phyloP scores from a whole-genome alignment of 2,329 filamentous ascomycete species.

The Alternaria brassicae region DNA sequence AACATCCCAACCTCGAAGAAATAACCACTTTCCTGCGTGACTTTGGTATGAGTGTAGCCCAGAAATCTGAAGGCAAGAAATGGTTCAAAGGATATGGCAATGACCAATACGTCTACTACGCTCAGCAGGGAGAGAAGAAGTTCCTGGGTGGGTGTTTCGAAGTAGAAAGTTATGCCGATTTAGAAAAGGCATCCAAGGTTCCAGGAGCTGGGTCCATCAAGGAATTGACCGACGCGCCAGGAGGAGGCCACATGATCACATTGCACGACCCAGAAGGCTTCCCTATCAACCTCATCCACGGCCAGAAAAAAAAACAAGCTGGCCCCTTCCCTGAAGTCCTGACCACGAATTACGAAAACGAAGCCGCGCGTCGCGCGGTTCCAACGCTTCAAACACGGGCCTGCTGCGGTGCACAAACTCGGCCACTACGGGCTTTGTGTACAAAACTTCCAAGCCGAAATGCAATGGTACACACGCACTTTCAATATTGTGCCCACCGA shows the following conservation, averaged over 20 bases:
- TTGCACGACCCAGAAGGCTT: constrained; percentile 60
- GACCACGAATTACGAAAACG: constrained; percentile 51
- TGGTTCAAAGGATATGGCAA: constrained; percentile 69
- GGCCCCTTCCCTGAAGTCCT: constrained; percentile 59
- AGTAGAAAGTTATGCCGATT: constrained; percentile 64
- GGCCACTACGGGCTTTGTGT: constrained; percentile 58
- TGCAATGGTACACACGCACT: constrained; percentile 55
- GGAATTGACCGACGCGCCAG: constrained; percentile 60
- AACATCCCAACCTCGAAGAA: constrained; percentile 58
- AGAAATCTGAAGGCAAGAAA: constrained; percentile 47
- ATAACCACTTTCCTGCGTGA: constrained; percentile 56
- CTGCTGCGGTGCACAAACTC: constrained; percentile 59
- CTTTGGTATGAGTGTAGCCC: constrained; percentile 47
- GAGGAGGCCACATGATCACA: constrained; percentile 60
- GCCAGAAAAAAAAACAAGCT: constrained; percentile 57
- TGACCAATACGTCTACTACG: constrained; percentile 67
- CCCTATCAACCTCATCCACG: constrained; percentile 65
- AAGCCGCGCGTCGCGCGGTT: constrained; percentile 59
- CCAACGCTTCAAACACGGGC: constrained; percentile 61
- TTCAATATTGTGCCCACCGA: constrained; percentile 59
- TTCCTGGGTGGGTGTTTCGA: constrained; percentile 67
- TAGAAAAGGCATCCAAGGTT: constrained; percentile 58
- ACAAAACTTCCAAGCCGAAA: constrained; percentile 46
- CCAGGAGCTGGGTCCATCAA: constrained; percentile 59
- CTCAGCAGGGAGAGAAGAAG: constrained; percentile 57